phyloP scores from a whole-genome alignment of 163 green algal genomes.

The Scenedesmus sp. region DNA sequence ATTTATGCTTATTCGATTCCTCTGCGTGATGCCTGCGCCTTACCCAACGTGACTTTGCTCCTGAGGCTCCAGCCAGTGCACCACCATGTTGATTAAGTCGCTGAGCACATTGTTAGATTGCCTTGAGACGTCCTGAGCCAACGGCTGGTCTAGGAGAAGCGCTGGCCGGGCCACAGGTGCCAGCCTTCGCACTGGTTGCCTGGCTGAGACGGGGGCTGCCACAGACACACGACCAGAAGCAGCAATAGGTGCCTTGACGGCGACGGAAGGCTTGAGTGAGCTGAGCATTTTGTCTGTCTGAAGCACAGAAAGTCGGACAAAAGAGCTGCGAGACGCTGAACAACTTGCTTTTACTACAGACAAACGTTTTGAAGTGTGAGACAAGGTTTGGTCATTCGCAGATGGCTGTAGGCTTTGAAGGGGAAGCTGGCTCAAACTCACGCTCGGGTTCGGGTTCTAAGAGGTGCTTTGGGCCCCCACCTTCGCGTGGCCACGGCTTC shows the following conservation, averaged over 20 bases:
- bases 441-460: neutral
- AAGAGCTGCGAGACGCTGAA: neutral
- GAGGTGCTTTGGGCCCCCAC: neutral
- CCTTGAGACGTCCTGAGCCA: neutral
- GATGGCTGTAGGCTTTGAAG: neutral
- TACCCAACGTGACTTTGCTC: slow-evolving; percentile 12
- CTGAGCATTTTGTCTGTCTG: slow-evolving; percentile 5
- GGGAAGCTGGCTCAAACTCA: neutral
- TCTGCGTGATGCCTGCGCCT: neutral
- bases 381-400: neutral
- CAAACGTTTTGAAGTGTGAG: neutral
- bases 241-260: neutral
- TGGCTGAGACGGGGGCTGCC: neutral
- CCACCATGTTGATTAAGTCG: neutral
- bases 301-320: neutral
- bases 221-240: neutral
- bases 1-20: neutral
- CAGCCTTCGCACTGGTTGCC: neutral
- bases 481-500: neutral
- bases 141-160: neutral
- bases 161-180: neutral
- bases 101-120: neutral
- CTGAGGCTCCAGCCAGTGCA: neutral
- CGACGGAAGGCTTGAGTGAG: neutral
- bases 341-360: neutral